phyloP scores from a whole-genome alignment of 2,329 filamentous ascomycete genomes.

The Bipolaris gigantea region DNA sequence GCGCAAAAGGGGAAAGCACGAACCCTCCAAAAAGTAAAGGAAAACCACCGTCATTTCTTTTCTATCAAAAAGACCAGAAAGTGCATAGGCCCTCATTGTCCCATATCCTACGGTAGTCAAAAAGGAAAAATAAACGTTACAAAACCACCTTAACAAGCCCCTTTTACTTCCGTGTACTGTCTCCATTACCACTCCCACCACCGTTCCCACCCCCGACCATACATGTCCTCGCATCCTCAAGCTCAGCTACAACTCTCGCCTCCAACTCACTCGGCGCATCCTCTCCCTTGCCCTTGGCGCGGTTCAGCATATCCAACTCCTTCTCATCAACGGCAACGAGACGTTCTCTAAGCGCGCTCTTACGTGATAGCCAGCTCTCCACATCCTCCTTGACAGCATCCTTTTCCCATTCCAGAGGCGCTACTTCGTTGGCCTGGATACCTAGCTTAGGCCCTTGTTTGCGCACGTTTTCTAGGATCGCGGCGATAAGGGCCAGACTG shows the following conservation, averaged over 20 bases:
- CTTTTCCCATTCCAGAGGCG: constrained; percentile 74
- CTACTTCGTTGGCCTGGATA: constrained; percentile 64
- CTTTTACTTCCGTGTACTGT: constrained; percentile 3
- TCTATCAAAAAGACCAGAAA: neutral
- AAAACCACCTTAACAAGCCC: neutral
- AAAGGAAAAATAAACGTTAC: neutral
- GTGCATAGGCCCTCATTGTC: neutral
- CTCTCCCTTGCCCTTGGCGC: constrained; percentile 36
- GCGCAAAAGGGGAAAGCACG: neutral
- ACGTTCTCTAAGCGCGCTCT: constrained; percentile 68
- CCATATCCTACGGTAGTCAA: neutral
- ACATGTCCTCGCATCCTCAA: constrained; percentile 43
- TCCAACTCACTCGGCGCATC: constrained; percentile 63
- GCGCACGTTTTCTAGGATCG: constrained; percentile 69
- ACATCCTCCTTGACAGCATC: constrained; percentile 75
- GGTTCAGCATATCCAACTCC: constrained; percentile 63
- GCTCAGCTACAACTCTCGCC: constrained; percentile 65
- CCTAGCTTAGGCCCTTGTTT: constrained; percentile 50
- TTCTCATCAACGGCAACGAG: constrained; percentile 72
- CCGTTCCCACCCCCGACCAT: constrained; percentile 31
- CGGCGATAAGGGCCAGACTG: constrained; percentile 73
- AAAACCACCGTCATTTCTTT: neutral
- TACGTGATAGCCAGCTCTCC: constrained; percentile 75
- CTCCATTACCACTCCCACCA: constrained; percentile 11
- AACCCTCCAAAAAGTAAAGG: neutral